Percentiles rank a stretch among this genome's conserved stretches.
Conservation (phyloP, 164 flowering plant genomes). For the Protea cynaroides region DNA sequence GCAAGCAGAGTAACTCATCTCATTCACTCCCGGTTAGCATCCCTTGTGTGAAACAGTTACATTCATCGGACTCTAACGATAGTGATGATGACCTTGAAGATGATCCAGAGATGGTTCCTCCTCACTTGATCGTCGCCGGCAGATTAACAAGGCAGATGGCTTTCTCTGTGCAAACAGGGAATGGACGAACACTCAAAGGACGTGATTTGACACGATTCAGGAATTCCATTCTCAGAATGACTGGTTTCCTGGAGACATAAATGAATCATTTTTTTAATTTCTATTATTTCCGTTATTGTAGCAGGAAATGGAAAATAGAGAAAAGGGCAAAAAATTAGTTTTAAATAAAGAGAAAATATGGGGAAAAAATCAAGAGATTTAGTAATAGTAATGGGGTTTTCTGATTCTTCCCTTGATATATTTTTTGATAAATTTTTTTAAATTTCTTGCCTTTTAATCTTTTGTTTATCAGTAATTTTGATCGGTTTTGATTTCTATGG, state of each 20-base stretch:
- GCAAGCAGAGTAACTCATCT: not conserved
- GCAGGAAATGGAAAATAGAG: not conserved
- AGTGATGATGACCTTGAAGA: constrained; percentile 20
- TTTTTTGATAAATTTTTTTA: no score
- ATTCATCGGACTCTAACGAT: not conserved
- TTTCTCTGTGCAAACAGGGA: constrained; percentile 54
- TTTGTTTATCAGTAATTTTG: no score
- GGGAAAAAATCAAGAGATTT: no score
- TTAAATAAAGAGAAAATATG: no score
- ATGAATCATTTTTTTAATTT: not conserved
- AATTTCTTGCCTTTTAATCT: no score
- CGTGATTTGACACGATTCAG: constrained; percentile 60
- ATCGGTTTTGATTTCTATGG: no score
- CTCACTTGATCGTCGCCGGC: constrained; percentile 26
- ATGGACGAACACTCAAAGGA: constrained; percentile 67
- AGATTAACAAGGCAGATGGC: constrained; percentile 33
- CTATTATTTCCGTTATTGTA: not conserved
- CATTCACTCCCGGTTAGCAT: not conserved
- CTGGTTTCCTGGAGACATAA: not conserved
- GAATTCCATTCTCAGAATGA: constrained; percentile 35
- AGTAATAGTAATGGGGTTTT: no score
- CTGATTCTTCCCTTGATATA: no score
- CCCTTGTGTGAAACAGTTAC: not conserved
- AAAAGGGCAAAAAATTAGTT: not conserved
- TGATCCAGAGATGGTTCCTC: constrained; percentile 43